Percentiles rank a stretch among this genome's conserved stretches.
Evolutionary conservation across 176 grass and related monocot genomes (phyloP).

Genomic region (Carex cristatella): DNA sequence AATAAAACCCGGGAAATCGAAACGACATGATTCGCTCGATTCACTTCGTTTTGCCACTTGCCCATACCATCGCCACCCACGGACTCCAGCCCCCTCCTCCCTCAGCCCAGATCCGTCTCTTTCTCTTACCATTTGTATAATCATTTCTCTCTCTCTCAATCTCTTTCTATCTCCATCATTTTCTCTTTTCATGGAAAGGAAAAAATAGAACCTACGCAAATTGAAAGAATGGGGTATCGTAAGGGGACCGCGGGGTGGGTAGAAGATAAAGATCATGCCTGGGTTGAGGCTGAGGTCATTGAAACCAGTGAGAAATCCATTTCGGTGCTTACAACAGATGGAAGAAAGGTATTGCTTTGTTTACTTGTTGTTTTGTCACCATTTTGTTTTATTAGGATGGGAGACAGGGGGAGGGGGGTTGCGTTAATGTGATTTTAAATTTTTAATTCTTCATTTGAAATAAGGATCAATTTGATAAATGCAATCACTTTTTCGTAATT

Average conservation of each 20-base stretch:
- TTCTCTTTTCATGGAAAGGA: background rate
- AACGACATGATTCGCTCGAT: background rate
- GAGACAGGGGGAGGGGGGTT: background rate
- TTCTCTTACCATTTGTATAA: background rate
- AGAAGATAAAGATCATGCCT: constrained; percentile 43
- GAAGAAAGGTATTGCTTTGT: constrained; percentile 29
- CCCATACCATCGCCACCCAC: background rate
- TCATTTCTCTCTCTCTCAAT: constrained; percentile 6
- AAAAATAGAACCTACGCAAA: background rate
- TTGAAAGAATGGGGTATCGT: constrained; percentile 13
- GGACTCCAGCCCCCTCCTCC: background rate
- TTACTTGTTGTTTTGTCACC: background rate
- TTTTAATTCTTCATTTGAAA: background rate
- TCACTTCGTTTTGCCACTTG: background rate
- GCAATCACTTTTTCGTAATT: background rate
- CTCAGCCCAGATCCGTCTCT: constrained; percentile 16
- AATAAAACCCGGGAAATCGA: constrained; percentile 23
- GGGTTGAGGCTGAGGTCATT: constrained; percentile 56
- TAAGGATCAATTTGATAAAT: background rate
- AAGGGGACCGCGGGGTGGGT: constrained; percentile 55
- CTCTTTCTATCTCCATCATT: background rate
- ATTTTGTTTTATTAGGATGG: constrained; percentile 13
- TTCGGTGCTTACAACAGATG: constrained; percentile 27
- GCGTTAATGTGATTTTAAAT: constrained; percentile 4
- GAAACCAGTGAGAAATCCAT: constrained; percentile 22